phyloP scores from a whole-genome alignment of 73 alveolate genomes.

The Paramecium caudatum region DNA sequence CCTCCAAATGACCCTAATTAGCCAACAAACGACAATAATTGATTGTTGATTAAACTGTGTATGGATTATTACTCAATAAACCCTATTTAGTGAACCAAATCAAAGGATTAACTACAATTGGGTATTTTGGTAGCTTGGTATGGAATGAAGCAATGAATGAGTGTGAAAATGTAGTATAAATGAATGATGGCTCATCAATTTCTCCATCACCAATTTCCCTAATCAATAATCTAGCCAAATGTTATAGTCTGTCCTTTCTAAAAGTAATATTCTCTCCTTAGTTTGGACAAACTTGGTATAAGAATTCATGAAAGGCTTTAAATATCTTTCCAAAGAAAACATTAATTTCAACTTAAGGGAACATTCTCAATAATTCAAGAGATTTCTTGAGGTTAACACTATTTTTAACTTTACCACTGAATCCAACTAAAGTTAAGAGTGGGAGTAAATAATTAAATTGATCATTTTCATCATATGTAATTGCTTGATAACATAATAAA shows the following conservation, averaged over 20 bases:
- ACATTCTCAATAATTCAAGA: background rate
- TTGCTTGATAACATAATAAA: background rate
- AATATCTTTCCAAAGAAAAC: background rate
- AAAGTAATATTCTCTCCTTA: slow-evolving; percentile 43
- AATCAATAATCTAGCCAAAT: background rate
- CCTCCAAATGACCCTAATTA: background rate
- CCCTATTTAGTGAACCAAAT: slow-evolving; percentile 19
- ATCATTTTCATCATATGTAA: slow-evolving; percentile 27
- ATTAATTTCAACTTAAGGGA: background rate
- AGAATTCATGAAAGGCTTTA: slow-evolving; percentile 20
- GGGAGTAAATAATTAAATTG: slow-evolving; percentile 40
- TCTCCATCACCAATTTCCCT: background rate
- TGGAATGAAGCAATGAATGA: background rate
- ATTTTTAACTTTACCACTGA: slow-evolving; percentile 32
- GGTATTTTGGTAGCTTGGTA: background rate
- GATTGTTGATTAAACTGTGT: slow-evolving; percentile 5
- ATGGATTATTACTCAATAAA: slow-evolving; percentile 3
- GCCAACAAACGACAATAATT: background rate
- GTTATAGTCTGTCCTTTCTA: slow-evolving; percentile 33
- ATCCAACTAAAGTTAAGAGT: background rate
- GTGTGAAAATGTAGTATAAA: slow-evolving; percentile 22
- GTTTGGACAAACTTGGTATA: slow-evolving; percentile 10
- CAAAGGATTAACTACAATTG: background rate
- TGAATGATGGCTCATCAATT: slow-evolving; percentile 1
- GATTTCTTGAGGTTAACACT: background rate